Evolutionary conservation across 108 stramenopile genomes (phyloP).

Genomic region (Cyclotella cryptica): DNA sequence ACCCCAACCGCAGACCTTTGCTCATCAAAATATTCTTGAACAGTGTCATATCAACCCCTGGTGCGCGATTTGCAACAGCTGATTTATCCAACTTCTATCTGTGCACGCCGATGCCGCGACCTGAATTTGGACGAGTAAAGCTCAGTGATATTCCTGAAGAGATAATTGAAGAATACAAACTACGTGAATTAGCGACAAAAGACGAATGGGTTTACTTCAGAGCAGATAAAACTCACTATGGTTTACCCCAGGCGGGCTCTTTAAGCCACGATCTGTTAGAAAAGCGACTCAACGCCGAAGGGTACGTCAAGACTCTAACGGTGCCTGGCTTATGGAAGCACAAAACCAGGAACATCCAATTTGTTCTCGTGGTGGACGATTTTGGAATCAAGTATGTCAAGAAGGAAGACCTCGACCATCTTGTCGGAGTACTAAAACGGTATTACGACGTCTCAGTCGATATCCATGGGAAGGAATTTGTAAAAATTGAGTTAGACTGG

Average conservation of each 20-base stretch:
- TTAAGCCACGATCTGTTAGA: conserved; percentile 43
- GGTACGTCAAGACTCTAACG: conserved; percentile 18
- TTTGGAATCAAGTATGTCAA: conserved; percentile 34
- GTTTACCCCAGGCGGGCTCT: conserved; percentile 28
- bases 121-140: conserved; percentile 54
- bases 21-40: conserved; percentile 40
- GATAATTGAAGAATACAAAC: conserved; percentile 46
- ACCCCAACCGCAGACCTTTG: conserved; percentile 42
- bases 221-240: conserved; percentile 1
- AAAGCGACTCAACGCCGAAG: conserved; percentile 21
- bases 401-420: conserved; percentile 40
- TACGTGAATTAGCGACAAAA: neutral
- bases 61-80: conserved; percentile 44
- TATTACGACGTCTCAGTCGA: conserved; percentile 18
- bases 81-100: conserved; percentile 61
- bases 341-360: conserved; percentile 24
- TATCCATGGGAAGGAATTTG: conserved; percentile 39
- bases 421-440: conserved; percentile 30
- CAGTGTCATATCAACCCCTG: conserved; percentile 44
- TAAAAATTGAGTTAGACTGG: conserved; percentile 53
- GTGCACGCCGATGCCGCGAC: conserved; percentile 37
- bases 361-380: conserved; percentile 63
- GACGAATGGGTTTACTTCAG: conserved; percentile 21
- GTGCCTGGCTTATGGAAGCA: conserved; percentile 60
- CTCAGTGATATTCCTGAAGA: conserved; percentile 34